Base-by-base conservation (phyloP, 768 basidiomycete species). In the Polyporus arcularius region DNA sequence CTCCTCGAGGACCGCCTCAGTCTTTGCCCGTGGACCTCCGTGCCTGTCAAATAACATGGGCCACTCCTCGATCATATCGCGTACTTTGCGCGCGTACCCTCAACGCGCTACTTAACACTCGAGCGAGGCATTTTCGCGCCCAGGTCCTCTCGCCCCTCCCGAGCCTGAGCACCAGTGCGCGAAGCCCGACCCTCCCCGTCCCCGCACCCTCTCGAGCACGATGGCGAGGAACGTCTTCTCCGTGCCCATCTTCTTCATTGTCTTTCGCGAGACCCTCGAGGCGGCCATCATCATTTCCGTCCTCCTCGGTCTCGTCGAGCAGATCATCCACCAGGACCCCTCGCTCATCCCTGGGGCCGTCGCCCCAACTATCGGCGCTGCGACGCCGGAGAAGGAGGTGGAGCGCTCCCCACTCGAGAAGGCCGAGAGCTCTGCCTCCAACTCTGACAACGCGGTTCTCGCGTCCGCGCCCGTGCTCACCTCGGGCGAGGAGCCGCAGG, bases 201-300 rank as follows among this genome's bases (percentile, higher is more conserved):
- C 63, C 42, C 41, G 58, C 54, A 21, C 46, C 50, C 57, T 32
- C n/a, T 21, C 31, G 48, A 15, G 28, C 56, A 65, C 65, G 58
- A 93, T 94, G 92, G 78, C 82, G 16, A 82, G 82, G 63, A 83
- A 86, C 70, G 77, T 95, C 57, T 97, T 97, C 76, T 92, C 90
- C 59, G 83, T 96, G 57, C 87, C 94, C 69, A 94, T 98, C 67
- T 97, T 95, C 80, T 94, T 98, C 83, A 94, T 97, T 76, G 87
- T 96, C 76, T 94, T 96, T 74, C 85, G 95, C 71, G 95, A 97
- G 82, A 90, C 93, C 4, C 82, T 97, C 64, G 95, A 97, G 79
- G 91, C 94, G 4, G 86, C 86, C 45, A 90, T 98, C 78, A 93
- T 98, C 80, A 77, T 97, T 72, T 91, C 93, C 6, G 93, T 96